These are phyloP conservation scores for Rhizophora apiculata DNA, from an alignment of 345 rosid genomes.

Conservation along the genomic window DNA sequence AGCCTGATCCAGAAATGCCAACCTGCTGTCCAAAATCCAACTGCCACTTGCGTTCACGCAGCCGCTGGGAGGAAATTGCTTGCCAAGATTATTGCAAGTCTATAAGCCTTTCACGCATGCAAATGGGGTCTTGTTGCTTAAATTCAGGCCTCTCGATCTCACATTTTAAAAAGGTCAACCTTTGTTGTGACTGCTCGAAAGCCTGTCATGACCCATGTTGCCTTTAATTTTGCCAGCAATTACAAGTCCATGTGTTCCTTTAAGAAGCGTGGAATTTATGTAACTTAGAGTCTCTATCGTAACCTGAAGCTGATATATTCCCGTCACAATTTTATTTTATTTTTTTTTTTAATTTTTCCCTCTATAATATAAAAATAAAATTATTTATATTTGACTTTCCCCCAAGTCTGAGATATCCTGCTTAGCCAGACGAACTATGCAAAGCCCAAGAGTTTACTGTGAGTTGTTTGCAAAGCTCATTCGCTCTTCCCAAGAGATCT, in stretches of 20 bases:
- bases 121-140: slow-evolving; percentile 12
- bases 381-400: no score
- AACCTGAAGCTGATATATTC: no score
- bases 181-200: slow-evolving; percentile 18
- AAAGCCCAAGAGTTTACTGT: no score
- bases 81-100: slow-evolving; percentile 15
- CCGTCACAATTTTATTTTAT: no score
- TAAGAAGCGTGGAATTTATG: no score
- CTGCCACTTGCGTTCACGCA: not conserved
- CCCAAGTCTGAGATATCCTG: no score
- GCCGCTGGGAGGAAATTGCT: not conserved
- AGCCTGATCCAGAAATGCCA: not conserved
- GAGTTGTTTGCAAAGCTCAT: no score
- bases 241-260: not conserved
- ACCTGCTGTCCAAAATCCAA: not conserved
- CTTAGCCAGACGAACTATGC: no score
- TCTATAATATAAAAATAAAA: no score
- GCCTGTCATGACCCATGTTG: slow-evolving; percentile 18
- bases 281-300: no score
- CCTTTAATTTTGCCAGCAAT: slow-evolving; percentile 2
- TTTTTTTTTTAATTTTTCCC: no score
- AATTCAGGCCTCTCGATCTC: not conserved
- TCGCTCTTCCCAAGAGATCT: no score
- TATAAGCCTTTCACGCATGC: slow-evolving; percentile 10
- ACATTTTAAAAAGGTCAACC: slow-evolving; percentile 18